Percentiles rank a stretch among this genome's conserved stretches.
Conservation (phyloP, 2,329 filamentous ascomycete genomes). For the Podosphaera fusca region DNA sequence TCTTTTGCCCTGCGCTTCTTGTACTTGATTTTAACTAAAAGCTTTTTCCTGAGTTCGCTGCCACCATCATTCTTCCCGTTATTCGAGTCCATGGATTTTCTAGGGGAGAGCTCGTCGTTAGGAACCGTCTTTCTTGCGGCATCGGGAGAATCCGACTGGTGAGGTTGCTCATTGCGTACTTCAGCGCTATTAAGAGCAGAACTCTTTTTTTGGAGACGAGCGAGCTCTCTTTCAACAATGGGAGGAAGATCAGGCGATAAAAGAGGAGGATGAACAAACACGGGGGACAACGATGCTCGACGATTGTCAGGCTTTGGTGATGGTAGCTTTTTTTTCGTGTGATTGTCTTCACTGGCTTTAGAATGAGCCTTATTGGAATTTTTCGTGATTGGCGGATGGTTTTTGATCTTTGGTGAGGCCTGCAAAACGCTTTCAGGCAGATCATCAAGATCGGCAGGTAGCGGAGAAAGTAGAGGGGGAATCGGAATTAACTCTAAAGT, state of each 20-base stretch:
- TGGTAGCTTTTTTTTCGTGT: too few relatives aligned
- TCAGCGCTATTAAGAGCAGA: slow-evolving; percentile 11
- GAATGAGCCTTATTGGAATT: slow-evolving; percentile 3
- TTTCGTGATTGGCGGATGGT: slow-evolving; percentile 5
- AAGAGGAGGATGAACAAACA: slow-evolving; percentile 11
- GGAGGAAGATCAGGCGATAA: slow-evolving; percentile 15
- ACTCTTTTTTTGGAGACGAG: slow-evolving; percentile 7
- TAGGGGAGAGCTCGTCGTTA: slow-evolving; percentile 15
- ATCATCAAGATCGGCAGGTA: slow-evolving; percentile 10
- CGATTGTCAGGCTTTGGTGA: too few relatives aligned
- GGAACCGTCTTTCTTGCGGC: slow-evolving; percentile 15
- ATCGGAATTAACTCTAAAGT: slow-evolving; percentile 7
- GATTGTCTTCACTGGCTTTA: background rate
- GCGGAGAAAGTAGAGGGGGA: slow-evolving; percentile 10
- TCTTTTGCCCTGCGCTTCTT: slow-evolving; percentile 10
- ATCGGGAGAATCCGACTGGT: slow-evolving; percentile 14
- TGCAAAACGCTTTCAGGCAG: slow-evolving; percentile 2
- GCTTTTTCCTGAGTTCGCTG: slow-evolving; percentile 1
- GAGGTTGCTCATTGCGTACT: slow-evolving; percentile 14
- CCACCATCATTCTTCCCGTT: background rate
- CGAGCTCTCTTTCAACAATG: slow-evolving; percentile 13
- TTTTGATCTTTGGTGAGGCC: slow-evolving; percentile 1
- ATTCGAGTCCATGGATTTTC: slow-evolving; percentile 9
- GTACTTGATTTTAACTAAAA: slow-evolving; percentile 15
- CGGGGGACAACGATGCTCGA: slow-evolving; percentile 2